Evolutionary conservation across 345 rosid species (phyloP), one percentile per base, ranked within the genome.

Genomic region (Brassica nigra): DNA sequence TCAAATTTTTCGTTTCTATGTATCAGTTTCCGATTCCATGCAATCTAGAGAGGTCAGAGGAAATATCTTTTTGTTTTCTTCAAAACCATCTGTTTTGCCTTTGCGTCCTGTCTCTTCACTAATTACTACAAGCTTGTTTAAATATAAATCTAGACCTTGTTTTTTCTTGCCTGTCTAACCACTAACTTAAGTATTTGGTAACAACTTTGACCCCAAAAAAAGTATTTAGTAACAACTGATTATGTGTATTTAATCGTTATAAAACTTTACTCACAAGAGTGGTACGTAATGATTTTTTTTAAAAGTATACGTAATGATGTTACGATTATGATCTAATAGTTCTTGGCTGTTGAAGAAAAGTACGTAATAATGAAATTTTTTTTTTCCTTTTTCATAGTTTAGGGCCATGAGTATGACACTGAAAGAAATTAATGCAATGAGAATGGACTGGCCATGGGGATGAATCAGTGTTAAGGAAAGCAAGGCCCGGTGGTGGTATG

Each of bases 361-460:
- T 52, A 23, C 5, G 33, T 27, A 11, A 59, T 33, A 66, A 66
- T 23, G 36, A 29, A 27, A 27, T 18, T 18, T 18, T 18, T 18
- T 68, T 8, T 58, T 9, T 34, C 16, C 47, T 31, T n/a, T 15
- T 37, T 37, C 14, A 2, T 68, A 16, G 62, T 7, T 1, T 59
- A 59, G 49, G 67, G 61, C 44, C 5, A 14, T 62, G 69, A 10
- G 33, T 36, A 76, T 57, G 68, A 76, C 62, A 68, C 0, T 61
- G 70, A 77, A 14, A 44, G 70, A 61, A 44, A 31, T 77, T 1
- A 77, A 77, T 77, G 75, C 69, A 23, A 23, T 44, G 55, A 62
- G 54, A 76, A 69, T 69, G 80, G 37, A 69, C 80, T 68, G 74
- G 30, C 80, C 68, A 68, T 66, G 73, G 73, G 36, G 30, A 4